Evolutionary conservation across 441 rosid genomes (phyloP), one percentile per base, ranked within the genome.

Genomic region (Gossypium trilobum): DNA sequence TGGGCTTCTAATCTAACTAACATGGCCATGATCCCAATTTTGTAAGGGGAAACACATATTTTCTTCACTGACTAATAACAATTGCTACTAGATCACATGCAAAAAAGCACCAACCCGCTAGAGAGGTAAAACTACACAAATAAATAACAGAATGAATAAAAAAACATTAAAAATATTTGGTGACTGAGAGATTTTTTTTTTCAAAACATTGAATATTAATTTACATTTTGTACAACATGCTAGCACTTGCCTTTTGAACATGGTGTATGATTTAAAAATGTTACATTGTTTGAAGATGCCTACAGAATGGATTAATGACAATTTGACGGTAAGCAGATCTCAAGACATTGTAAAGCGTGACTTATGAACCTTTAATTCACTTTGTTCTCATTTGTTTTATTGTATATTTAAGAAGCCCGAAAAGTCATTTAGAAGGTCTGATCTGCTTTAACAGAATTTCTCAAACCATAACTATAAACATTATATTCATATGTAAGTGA

Each of bases 191-290:
- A 14, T 1, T 22, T 55, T 56, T 20, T 22, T 5, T 65, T 23
- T n/a, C 25, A 19, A 5, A 55, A 70, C 52, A 19, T 33, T 58
- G 46, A 55, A 33, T 7, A 55, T 56, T 13, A 19, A 36, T n/a
- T 67, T 25, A 67, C 27, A 25, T 67, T 67, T 22, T 44, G 29
- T 46, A 22, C 71, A 39, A 14, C 57, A 67, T 25, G 42, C 39
- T 25, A 67, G 14, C 31, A 48, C 71, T 67, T 67, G 42, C 57
- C 71, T 67, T 62, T 44, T 48, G 39, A 48, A 67, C 71, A 67
- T 25, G 39, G 11, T 48, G 51, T 48, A 25, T 23, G 20, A 22
- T 66, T 44, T 50, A 67, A 50, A 22, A 64, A 10, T 20, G 16
- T 16, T 25, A 14, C 23, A 25, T 48, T 67, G 39, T 11, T n/a